phyloP scores from a whole-genome alignment of 495 filamentous ascomycete species.

The Aspergillus mulundensis region DNA sequence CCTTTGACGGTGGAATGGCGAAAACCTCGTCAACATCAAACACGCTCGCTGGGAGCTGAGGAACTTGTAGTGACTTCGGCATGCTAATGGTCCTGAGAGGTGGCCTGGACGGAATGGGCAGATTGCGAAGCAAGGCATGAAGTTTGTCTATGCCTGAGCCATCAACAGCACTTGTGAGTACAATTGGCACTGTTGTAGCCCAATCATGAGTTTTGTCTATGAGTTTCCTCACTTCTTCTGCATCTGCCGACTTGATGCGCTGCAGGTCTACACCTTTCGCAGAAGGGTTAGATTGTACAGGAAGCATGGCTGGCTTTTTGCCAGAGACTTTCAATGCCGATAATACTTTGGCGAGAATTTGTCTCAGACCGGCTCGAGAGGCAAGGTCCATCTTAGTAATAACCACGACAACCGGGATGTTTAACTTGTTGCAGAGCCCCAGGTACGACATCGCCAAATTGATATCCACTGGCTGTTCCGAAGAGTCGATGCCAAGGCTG shows the following conservation, averaged over 20 bases:
- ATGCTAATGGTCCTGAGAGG: conserved; percentile 29
- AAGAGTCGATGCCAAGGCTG: conserved; percentile 47
- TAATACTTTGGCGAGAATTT: conserved; percentile 68
- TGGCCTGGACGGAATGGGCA: conserved; percentile 65
- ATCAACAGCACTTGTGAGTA: conserved; percentile 82
- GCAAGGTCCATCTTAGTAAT: conserved; percentile 92
- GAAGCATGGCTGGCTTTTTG: conserved; percentile 66
- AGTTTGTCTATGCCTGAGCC: conserved; percentile 76
- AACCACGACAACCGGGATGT: conserved; percentile 68
- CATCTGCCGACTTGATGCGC: conserved; percentile 38
- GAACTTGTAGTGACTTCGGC: conserved; percentile 17
- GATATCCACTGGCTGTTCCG: conserved; percentile 50
- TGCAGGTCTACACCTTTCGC: conserved; percentile 33
- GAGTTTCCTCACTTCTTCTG: conserved; percentile 46
- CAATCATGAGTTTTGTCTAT: conserved; percentile 44
- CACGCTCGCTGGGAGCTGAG: conserved; percentile 48
- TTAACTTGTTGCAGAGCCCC: conserved; percentile 77
- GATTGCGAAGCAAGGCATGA: conserved; percentile 72
- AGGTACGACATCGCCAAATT: conserved; percentile 76
- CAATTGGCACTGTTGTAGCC: conserved; percentile 66
- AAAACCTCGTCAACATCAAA: conserved; percentile 91
- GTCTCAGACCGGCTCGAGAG: conserved; percentile 60
- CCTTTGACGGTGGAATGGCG: conserved; percentile 53
- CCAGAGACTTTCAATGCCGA: conserved; percentile 70
- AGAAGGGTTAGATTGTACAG: conserved; percentile 37